Conservation (phyloP, 768 basidiomycete genomes). For the Jaapia argillacea region DNA sequence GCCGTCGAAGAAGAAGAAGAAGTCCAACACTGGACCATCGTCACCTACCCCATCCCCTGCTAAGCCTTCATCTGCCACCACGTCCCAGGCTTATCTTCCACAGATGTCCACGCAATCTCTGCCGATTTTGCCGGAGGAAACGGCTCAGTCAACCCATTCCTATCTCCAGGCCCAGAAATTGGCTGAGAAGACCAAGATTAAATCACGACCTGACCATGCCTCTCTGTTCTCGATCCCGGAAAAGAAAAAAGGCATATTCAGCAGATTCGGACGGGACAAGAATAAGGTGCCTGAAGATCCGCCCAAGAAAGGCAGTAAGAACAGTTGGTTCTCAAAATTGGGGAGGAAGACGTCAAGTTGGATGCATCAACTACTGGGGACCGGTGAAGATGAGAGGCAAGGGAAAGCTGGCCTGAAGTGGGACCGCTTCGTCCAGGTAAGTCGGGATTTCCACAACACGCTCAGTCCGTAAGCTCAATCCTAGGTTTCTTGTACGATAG, state of each 20-base stretch:
- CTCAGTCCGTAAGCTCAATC: neutral
- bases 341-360: slow-evolving; percentile 46
- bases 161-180: slow-evolving; percentile 29
- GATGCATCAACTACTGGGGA: slow-evolving; percentile 58
- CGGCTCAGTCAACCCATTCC: slow-evolving; percentile 60
- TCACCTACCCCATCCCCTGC: slow-evolving; percentile 2
- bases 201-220: slow-evolving; percentile 40
- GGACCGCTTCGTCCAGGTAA: slow-evolving; percentile 69
- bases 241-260: slow-evolving; percentile 39
- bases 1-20: slow-evolving; percentile 14
- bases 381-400: slow-evolving; percentile 42
- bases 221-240: slow-evolving; percentile 36
- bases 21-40: slow-evolving; percentile 3
- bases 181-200: neutral
- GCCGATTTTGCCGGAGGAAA: slow-evolving; percentile 35
- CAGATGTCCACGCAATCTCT: slow-evolving; percentile 27
- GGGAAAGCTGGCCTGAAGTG: slow-evolving; percentile 60
- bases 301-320: slow-evolving; percentile 29
- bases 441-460: slow-evolving; percentile 3
- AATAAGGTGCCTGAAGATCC: slow-evolving; percentile 22
- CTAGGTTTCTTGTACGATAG: slow-evolving; percentile 21
- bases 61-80: slow-evolving; percentile 8
- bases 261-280: slow-evolving; percentile 33
- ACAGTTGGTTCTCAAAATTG: slow-evolving; percentile 46
- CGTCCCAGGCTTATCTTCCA: slow-evolving; percentile 11